Evolutionary conservation across 345 rosid species (phyloP), one percentile per base, ranked within the genome.

Genomic region (Psidium friedrichsthalianum): DNA sequence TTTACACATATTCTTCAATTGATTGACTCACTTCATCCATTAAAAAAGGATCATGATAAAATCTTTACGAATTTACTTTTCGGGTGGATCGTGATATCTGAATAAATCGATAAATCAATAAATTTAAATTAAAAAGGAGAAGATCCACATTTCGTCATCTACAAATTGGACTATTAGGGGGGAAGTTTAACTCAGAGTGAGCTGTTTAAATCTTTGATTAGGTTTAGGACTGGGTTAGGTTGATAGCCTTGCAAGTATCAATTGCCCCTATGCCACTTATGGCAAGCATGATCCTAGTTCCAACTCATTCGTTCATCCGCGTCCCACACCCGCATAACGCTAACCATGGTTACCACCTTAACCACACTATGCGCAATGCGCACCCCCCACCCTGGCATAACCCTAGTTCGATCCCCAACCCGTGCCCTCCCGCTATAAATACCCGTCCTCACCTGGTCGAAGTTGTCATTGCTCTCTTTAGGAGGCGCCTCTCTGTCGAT

Each of bases 331-430:
- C n/a, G 15, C 32, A 25, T 14, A 61, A 32, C 40, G 4, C 21
- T 49, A 84, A 84, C 85, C 81, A 84, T 59, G 52, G 85, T 83
- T 47, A 52, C 80, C 3, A n/a, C 22, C 0, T 16, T 59, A 83
- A 83, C 85, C 85, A 64, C 56, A 8, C 15, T 1, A 15, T 47
- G 85, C 85, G 85, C 85, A 84, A 4, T 84, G 83, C 86, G 86
- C 86, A 85, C n/a, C 55, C 83, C 86, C 78, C 44, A 0, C 0
- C 51, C 81, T 0, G 47, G 21, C 58, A 2, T 27, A 52, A 40
- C 86, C 83, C 82, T 42, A 85, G 44, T 21, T 16, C 55, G 55
- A 53, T 36, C 36, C 36, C 36, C 55, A 6, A 5, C 55, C 53
- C 5, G 44, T 10, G 44, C 47, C 47, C 4, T 1, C 21, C 55